Evolutionary conservation across 2,329 filamentous ascomycete genomes (phyloP), one percentile per base, ranked within the genome.

Genomic region (Biscogniauxia mediterranea): DNA sequence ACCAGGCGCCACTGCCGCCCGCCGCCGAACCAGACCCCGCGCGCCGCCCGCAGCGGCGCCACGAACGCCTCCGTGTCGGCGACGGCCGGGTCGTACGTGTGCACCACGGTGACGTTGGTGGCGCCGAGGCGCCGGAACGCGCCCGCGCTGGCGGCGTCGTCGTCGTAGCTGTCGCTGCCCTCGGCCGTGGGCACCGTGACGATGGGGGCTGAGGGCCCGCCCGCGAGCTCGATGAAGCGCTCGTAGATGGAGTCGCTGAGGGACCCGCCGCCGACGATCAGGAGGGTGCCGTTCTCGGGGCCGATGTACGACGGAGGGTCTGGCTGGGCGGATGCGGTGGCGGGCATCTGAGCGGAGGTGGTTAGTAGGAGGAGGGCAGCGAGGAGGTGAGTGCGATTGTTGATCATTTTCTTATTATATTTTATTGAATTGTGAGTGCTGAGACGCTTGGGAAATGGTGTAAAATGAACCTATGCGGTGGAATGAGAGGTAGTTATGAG

Each of bases 1-100:
- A 73, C 71, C 1, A 75, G 66, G 1, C 71, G 71, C 72, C 72
- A 75, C 57, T 75, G 72, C 0, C 73, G 64, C 0, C 73, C 73
- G 5, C 73, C 73, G 15, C 70, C 73, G 58, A 75, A 74, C 67
- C 70, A 74, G 15, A 75, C 67, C 2, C 63, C 73, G 15, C 59
- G 57, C 1, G 71, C 73, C 0, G 56, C 56, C 2, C 56, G 61
- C 46, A 75, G 56, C 23, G 71, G 73, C 19, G 63, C 65, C 1
- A 70, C 67, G 58, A 75, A 75, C 7, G 59, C 71, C n/a, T 74
- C 71, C 9, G 71, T 73, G 59, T 74, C 67, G 21, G 73, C 73
- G 0, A 69, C 68, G 1, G 57, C 56, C 2, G 62, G 71, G 54
- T 74, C 71, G 60, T 73, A 72, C 6, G 71, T 74, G 66, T 74